These are phyloP conservation scores for Penicillium corylophilum DNA, from an alignment of 2,329 filamentous ascomycete species.

Conservation along the genomic window DNA sequence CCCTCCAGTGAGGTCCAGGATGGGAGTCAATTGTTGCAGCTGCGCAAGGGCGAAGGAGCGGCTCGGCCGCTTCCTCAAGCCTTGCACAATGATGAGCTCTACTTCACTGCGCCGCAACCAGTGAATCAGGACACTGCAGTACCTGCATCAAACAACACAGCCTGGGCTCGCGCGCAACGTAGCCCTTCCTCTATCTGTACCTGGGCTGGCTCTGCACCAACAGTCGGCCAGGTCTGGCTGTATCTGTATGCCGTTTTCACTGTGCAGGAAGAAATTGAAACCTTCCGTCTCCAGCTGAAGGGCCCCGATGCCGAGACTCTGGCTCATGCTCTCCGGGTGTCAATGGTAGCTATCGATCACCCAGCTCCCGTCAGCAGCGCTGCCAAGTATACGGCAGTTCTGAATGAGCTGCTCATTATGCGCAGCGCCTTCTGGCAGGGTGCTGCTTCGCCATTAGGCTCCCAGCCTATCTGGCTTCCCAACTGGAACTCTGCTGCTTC, in stretches of 20 bases:
- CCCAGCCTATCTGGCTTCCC: slow-evolving; percentile 55
- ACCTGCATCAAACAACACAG: slow-evolving; percentile 24
- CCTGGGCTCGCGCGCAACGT: slow-evolving; percentile 47
- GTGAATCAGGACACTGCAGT: slow-evolving; percentile 8
- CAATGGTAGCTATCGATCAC: slow-evolving; percentile 25
- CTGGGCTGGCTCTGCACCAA: slow-evolving; percentile 40
- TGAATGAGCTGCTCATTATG: slow-evolving; percentile 48
- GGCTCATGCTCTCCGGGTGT: slow-evolving; percentile 38
- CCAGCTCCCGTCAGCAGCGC: slow-evolving; percentile 16
- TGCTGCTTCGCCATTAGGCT: slow-evolving; percentile 65
- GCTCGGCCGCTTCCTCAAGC: slow-evolving; percentile 35
- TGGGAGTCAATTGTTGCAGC: slow-evolving; percentile 25
- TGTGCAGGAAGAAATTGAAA: slow-evolving; percentile 43
- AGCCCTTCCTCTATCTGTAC: slow-evolving; percentile 41
- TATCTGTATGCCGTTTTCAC: slow-evolving; percentile 47
- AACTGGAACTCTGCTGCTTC: slow-evolving; percentile 26
- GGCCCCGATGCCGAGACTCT: slow-evolving; percentile 37
- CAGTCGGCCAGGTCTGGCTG: slow-evolving; percentile 48
- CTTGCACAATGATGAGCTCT: slow-evolving; percentile 40
- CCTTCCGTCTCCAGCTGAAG: slow-evolving; percentile 43
- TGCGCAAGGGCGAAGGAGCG: slow-evolving; percentile 22
- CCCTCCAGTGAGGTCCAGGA: slow-evolving; percentile 25
- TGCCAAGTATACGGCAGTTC: slow-evolving; percentile 11
- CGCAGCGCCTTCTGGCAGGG: slow-evolving; percentile 66
- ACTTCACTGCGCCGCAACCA: slow-evolving; percentile 34